phyloP scores from a whole-genome alignment of 768 basidiomycete species.

The Boletus reticulatus region DNA sequence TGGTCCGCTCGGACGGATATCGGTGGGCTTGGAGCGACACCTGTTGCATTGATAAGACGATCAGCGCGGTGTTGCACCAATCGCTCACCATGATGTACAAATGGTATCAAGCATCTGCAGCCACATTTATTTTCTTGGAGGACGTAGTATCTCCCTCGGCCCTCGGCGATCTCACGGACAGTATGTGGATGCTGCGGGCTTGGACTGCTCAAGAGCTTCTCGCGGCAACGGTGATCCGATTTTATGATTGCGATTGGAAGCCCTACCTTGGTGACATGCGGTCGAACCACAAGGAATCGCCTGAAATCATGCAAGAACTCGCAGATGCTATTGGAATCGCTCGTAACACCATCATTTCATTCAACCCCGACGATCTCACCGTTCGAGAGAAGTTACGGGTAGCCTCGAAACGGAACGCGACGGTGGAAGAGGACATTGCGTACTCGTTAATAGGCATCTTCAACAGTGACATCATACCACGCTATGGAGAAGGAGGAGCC shows the following conservation, averaged over 20 bases:
- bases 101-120: too few relatives aligned
- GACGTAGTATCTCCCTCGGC: neutral
- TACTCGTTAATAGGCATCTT: slow-evolving; percentile 12
- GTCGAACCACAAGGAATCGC: slow-evolving; percentile 9
- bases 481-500: slow-evolving; percentile 6
- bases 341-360: neutral
- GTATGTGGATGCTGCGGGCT: slow-evolving; percentile 9
- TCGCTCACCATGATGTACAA: too few relatives aligned
- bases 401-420: slow-evolving; percentile 10
- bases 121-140: slow-evolving; percentile 2
- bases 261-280: slow-evolving; percentile 4
- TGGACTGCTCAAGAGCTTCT: slow-evolving; percentile 20
- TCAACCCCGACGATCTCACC: slow-evolving; percentile 4
- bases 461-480: slow-evolving; percentile 3
- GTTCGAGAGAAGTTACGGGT: slow-evolving; percentile 10
- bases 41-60: too few relatives aligned
- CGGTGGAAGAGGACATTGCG: slow-evolving; percentile 6
- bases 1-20: too few relatives aligned
- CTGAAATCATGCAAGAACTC: slow-evolving; percentile 8
- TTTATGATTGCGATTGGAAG: slow-evolving; percentile 9
- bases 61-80: too few relatives aligned
- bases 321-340: slow-evolving; percentile 2
- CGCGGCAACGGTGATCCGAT: slow-evolving; percentile 3
- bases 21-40: too few relatives aligned
- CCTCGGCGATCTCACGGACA: neutral